These are phyloP conservation scores for Aspergillus eucalypticola DNA, from an alignment of 2,329 filamentous ascomycete genomes.

Conservation along the genomic window DNA sequence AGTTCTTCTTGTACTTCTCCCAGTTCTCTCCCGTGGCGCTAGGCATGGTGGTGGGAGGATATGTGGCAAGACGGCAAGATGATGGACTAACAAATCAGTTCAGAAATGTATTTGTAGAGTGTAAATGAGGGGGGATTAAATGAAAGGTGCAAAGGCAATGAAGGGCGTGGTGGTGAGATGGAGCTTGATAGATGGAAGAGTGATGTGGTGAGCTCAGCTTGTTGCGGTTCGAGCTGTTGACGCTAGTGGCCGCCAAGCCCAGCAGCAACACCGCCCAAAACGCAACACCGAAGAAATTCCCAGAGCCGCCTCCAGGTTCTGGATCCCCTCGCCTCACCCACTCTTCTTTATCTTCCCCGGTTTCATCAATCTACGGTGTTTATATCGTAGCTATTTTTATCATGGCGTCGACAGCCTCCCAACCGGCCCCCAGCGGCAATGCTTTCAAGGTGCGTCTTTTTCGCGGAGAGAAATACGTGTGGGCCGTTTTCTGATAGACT, in stretches of 20 bases:
- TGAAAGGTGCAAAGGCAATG: neutral
- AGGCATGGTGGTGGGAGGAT: conserved; percentile 70
- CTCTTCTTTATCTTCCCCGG: conserved; percentile 23
- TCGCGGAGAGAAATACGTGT: conserved; percentile 28
- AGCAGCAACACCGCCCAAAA: conserved; percentile 42
- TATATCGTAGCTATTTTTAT: conserved; percentile 34
- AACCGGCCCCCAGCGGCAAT: conserved; percentile 58
- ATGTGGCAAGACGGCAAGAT: conserved; percentile 27
- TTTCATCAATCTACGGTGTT: conserved; percentile 28
- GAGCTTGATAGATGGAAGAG: conserved; percentile 21
- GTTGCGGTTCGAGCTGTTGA: conserved; percentile 35
- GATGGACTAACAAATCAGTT: conserved; percentile 6
- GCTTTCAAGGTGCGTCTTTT: conserved; percentile 61
- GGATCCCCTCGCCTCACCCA: conserved; percentile 25
- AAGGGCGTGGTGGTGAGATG: conserved; percentile 10
- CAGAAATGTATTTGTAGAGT: conserved; percentile 2
- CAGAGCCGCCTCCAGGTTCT: conserved; percentile 24
- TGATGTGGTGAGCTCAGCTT: conserved; percentile 32
- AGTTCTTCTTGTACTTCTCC: conserved; percentile 99
- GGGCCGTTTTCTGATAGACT: conserved; percentile 42
- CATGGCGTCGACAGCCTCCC: conserved; percentile 54
- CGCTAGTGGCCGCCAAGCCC: conserved; percentile 41
- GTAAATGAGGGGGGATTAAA: conserved; percentile 1
- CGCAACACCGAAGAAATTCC: conserved; percentile 43
- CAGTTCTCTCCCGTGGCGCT: conserved; percentile 90